phyloP scores from a whole-genome alignment of 306 rosid genomes.

The Acacia crassicarpa region DNA sequence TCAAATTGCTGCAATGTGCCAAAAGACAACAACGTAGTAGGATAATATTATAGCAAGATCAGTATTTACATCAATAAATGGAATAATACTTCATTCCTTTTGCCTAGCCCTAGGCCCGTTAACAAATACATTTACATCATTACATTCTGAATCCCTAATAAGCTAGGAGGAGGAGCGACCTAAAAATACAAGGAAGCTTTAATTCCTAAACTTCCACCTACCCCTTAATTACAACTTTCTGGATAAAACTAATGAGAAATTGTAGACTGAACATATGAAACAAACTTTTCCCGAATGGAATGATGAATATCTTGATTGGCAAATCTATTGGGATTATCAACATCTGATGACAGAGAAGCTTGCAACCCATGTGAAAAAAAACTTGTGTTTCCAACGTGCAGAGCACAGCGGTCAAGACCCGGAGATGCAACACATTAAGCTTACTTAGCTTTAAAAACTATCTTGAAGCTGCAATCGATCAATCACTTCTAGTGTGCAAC shows the following conservation, averaged over 20 bases:
- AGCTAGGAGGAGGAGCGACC: conserved; percentile 30
- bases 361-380: conserved; percentile 11
- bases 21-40: not conserved
- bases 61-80: conserved; percentile 51
- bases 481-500: conserved; percentile 45
- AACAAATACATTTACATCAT: conserved; percentile 33
- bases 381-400: conserved; percentile 14
- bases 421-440: conserved; percentile 22
- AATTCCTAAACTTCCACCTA: conserved; percentile 27
- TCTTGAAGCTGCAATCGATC: conserved; percentile 16
- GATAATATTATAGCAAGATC: not conserved
- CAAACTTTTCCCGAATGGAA: conserved; percentile 11
- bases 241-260: conserved; percentile 18
- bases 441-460: conserved; percentile 18
- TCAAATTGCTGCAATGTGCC: not conserved
- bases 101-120: conserved; percentile 12
- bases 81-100: conserved; percentile 9
- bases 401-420: conserved; percentile 20
- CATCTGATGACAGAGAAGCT: conserved; percentile 23
- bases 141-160: conserved; percentile 2
- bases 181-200: conserved; percentile 21
- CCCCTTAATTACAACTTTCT: conserved; percentile 32
- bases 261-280: conserved; percentile 2
- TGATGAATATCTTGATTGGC: not conserved
- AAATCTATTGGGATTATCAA: not conserved